Evolutionary conservation across 1,284 basidiomycete genomes (phyloP), one percentile per base, ranked within the genome.

Genomic region (Mycena sp.): DNA sequence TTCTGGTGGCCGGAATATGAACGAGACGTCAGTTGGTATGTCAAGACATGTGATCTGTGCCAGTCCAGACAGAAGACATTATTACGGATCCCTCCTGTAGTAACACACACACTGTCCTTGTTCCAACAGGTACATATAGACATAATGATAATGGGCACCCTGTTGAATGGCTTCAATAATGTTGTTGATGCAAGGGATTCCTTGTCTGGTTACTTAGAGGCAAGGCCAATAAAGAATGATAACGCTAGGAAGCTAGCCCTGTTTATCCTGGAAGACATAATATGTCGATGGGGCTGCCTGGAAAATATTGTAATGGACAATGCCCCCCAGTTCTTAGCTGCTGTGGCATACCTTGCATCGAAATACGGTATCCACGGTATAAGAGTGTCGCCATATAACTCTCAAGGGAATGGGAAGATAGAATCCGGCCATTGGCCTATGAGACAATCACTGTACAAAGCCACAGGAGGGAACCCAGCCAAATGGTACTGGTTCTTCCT

Each of bases 321-420:
- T 58, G 76, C 77, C 0, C 25, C 69, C 6, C 58, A 74, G 0
- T 76, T 80, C n/a, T 50, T 80, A 0, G 67, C 64, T 23, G 82
- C 78, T 0, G n/a, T 76, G 2, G 65, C 71, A 0, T 60, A 71
- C 10, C 69, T 83, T 0, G 57, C 61, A 0, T 58, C 74, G 6
- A 67, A 71, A 1, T 84, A 81, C 57, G 45, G 70, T 0, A 76
- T 85, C 11, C 32, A 61, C 0, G 76, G 81, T 21, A 82, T 85
- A 25, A 32, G 71, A 0, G 82, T 85, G 7, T 80, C 77, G 0
- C 71, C 72, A 0, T 85, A 85, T 61, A 85, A 85, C 55, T 83
- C 78, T 0, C 72, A 72, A 9, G 78, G 74, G 0, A 83, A 84
- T 52, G 76, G 82, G 0, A 65, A 77, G 0, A 72, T 82, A 0